These are phyloP conservation scores for Lentinula sp. DNA, from an alignment of 768 basidiomycete species.

Conservation along the genomic window DNA sequence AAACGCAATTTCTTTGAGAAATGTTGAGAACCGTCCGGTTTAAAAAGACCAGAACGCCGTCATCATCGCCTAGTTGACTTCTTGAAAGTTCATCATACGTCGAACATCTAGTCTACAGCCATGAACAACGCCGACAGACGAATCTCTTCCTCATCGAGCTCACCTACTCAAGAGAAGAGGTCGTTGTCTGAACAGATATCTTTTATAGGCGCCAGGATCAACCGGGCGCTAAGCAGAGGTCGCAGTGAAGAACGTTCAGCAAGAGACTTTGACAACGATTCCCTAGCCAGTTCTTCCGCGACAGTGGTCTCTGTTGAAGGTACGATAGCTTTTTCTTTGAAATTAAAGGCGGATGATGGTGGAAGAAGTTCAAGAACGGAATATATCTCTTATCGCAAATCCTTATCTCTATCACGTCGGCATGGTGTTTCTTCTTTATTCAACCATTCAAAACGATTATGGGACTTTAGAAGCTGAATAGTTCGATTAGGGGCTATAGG, in stretches of 20 bases:
- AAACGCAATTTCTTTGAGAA: slow-evolving; percentile 2
- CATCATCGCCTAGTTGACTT: background rate
- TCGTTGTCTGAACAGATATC: background rate
- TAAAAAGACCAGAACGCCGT: background rate
- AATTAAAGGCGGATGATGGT: background rate
- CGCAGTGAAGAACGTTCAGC: background rate
- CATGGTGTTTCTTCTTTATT: background rate
- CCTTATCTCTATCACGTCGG: slow-evolving; percentile 2
- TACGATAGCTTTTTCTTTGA: background rate
- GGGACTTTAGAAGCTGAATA: background rate
- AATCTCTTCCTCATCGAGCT: background rate
- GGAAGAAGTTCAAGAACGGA: background rate
- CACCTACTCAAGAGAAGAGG: background rate
- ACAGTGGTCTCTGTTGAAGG: slow-evolving; percentile 1
- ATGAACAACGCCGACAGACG: background rate
- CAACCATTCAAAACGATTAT: background rate
- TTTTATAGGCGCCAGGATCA: slow-evolving; percentile 1
- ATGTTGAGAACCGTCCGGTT: slow-evolving; percentile 2
- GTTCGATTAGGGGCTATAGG: background rate
- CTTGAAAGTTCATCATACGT: background rate
- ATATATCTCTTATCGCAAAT: background rate
- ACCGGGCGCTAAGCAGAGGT: slow-evolving; percentile 2
- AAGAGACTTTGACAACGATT: background rate
- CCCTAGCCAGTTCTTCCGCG: background rate
- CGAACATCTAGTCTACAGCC: background rate